Conservation (phyloP, 139 green algal genomes). For the Asterochloris sp. region DNA sequence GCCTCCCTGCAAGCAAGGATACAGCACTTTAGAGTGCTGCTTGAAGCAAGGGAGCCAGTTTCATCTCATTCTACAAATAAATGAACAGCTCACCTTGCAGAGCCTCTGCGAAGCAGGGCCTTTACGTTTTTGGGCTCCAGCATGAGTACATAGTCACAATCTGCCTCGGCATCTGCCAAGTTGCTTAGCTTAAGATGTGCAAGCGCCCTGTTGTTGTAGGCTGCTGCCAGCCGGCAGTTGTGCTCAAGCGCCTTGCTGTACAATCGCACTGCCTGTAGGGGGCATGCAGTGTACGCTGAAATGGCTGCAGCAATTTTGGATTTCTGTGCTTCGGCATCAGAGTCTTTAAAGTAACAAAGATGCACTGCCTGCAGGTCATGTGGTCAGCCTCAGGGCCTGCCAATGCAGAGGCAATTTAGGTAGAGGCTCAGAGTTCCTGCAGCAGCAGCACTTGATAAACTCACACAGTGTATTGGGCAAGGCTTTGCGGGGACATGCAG, state of each 20-base stretch:
- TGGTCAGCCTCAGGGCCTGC: neutral
- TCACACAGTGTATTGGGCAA: too few species aligned
- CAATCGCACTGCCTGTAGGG: slow-evolving; percentile 11
- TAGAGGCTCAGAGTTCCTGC: too few species aligned
- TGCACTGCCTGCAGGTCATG: neutral
- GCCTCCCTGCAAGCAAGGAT: slow-evolving; percentile 8
- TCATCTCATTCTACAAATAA: neutral
- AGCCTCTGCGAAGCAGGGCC: slow-evolving; percentile 60
- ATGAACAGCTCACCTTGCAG: slow-evolving; percentile 30
- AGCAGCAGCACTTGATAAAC: too few species aligned
- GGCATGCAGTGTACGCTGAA: neutral
- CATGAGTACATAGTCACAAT: slow-evolving; percentile 51
- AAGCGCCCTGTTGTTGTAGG: slow-evolving; percentile 78
- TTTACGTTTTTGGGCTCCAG: slow-evolving; percentile 66
- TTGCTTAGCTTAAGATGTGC: slow-evolving; percentile 62
- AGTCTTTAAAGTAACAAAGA: neutral
- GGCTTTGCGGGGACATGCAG: too few species aligned
- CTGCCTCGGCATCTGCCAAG: slow-evolving; percentile 46
- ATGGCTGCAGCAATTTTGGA: neutral
- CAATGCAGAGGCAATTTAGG: too few species aligned
- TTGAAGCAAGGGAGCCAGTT: neutral
- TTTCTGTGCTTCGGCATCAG: neutral
- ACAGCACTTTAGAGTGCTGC: too few species aligned
- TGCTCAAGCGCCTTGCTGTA: slow-evolving; percentile 54
- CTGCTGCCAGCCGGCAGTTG: slow-evolving; percentile 36